Evolutionary conservation across 805 yeast species (phyloP), one percentile per base, ranked within the genome.

Genomic region (Cyberlindnera galapagoensis): DNA sequence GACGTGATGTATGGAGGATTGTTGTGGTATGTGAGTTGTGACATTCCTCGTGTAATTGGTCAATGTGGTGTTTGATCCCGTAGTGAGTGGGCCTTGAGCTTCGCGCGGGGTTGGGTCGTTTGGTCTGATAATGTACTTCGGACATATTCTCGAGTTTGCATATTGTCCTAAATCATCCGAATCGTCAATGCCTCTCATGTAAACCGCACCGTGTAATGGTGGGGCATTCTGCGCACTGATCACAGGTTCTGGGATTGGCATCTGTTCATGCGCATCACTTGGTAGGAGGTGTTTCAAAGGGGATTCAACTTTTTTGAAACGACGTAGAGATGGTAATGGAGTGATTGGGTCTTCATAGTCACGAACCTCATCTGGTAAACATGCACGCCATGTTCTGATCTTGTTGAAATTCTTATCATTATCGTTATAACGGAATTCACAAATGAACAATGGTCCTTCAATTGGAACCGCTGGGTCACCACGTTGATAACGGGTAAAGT

Each of bases 341-440:
- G 74, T 74, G 15, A 82, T 76, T 21, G 83, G 81, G 50, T 88
- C 97, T 49, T 84, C 90, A 34, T 61, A 48, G 43, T 82, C 87
- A 49, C 97, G 76, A 29, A 90, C 82, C 57, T 90, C 97, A 58
- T 92, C 97, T 0, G 98, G 98, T 44, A 92, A 69, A 65, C 97
- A 92, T 6, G 97, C 97, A 59, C 86, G 90, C 98, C 98, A 92
- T 3, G 98, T 90, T 52, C 97, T 74, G 49, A 92, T 92, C 54
- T 90, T 82, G 60, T 90, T 92, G 67, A 92, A 92, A 18, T 79
- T 79, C 56, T 85, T 84, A 49, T 85, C 95, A 34, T 74, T 69
- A 54, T 90, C 97, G 54, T 90, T 90, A 60, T 88, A 92, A 51
- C 98, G 77, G 56, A 76, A 84, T 59, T 92, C 98, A 63, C 97